phyloP scores from a whole-genome alignment of 1,139 yeast genomes.

The Magnusiomyces magnusii region DNA sequence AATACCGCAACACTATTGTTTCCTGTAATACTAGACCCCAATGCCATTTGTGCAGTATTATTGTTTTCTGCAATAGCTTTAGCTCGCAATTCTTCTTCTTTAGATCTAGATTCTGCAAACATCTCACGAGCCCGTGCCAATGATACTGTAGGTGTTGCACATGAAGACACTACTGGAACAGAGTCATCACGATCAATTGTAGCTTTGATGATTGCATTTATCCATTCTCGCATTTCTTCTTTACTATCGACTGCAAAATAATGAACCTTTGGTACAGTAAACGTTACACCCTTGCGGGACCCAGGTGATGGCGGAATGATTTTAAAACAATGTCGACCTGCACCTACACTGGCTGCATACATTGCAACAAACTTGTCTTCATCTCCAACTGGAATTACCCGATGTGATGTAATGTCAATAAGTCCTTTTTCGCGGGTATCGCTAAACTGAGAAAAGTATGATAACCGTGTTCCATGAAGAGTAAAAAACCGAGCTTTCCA shows the following conservation, averaged over 20 bases:
- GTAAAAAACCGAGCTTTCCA: constrained; percentile 92
- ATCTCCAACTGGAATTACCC: constrained; percentile 73
- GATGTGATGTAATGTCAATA: constrained; percentile 92
- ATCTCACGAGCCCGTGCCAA: constrained; percentile 80
- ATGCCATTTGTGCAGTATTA: constrained; percentile 1
- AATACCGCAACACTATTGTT: constrained; percentile 1
- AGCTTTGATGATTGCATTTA: constrained; percentile 90
- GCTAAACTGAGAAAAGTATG: constrained; percentile 73
- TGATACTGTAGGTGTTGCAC: constrained; percentile 90
- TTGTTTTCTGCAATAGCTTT: constrained; percentile 25
- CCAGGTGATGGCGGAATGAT: constrained; percentile 98
- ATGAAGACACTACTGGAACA: constrained; percentile 90
- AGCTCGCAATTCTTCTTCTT: constrained; percentile 26
- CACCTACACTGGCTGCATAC: constrained; percentile 89
- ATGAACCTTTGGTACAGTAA: constrained; percentile 93
- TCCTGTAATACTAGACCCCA: constrained; percentile 17
- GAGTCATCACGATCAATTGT: constrained; percentile 93
- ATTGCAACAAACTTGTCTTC: constrained; percentile 75
- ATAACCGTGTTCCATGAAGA: constrained; percentile 84
- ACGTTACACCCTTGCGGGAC: constrained; percentile 85
- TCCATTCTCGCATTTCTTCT: constrained; percentile 93
- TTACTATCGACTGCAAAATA: constrained; percentile 89
- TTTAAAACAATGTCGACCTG: constrained; percentile 88
- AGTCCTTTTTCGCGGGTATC: constrained; percentile 86
- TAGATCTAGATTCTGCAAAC: constrained; percentile 53